Base-by-base conservation (phyloP, 345 rosid genomes). In the Populus pruinosa region DNA sequence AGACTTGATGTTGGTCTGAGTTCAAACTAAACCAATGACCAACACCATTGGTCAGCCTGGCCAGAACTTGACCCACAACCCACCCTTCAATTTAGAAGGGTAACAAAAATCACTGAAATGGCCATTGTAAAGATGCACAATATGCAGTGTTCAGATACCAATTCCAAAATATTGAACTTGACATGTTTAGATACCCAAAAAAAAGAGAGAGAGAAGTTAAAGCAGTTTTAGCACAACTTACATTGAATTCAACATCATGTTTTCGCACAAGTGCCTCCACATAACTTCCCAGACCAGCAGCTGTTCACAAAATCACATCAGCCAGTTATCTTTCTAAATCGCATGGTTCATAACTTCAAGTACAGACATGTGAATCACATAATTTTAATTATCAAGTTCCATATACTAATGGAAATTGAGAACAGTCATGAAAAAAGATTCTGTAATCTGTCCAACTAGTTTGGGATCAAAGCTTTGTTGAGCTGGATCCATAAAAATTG, bases 241-340 rank as follows among this genome's bases (percentile, higher is more conserved):
- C 99, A 83, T 92, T 91, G 83, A 92, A 94, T 79, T 90, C 92
- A 76, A 91, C 87, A 74, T 96, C 99, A 71, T 92, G 97, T 81
- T 91, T 96, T 74, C 93, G 86, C 82, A 92, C 93, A 80, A 92
- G 92, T 23, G 97, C 94, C 86, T 96, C 99, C 74, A 96, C 97
- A 76, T 94, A 91, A 90, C 89, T 92, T 82, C 99, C 98, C 81
- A 96, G 85, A 74, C 98, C 97, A 78, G 99, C 91, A 88, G 95
- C 99, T 96, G 90, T 77, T 81, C 76, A 81, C 70, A 81, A 56
- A 59, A 82, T 44, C 5, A 79, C 14, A 64, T 84, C 6, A 73
- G 70, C 68, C 16, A 25, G 71, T 74, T 55, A 17, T 21, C 81
- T 39, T 73, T 41, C 20, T 61, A 70, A 41, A 68, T 65, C 18